Evolutionary conservation across 2,329 filamentous ascomycete species (phyloP).

Genomic region (Aspergillus viridinutans): DNA sequence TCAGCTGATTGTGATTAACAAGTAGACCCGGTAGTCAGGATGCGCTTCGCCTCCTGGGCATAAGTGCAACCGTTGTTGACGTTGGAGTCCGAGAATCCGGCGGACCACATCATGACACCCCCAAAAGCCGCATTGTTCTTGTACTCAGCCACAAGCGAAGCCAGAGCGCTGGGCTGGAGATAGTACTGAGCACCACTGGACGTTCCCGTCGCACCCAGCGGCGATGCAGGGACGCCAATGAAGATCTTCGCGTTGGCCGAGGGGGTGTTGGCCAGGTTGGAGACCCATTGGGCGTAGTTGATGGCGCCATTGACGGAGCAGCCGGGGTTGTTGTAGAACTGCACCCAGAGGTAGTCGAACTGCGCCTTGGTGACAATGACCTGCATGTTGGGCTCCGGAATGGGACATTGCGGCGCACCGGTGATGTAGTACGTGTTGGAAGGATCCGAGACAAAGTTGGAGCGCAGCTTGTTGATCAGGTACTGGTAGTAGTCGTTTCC

Average conservation of each 20-base stretch:
- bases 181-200: constrained; percentile 16
- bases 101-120: constrained; percentile 38
- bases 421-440: constrained; percentile 44
- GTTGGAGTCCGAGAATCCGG: constrained; percentile 38
- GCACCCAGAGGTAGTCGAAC: constrained; percentile 45
- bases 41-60: constrained; percentile 38
- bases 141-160: constrained; percentile 10
- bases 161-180: constrained; percentile 10
- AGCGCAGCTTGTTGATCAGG: constrained; percentile 22
- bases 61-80: constrained; percentile 39
- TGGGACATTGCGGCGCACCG: constrained; percentile 45
- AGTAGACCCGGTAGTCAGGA: constrained; percentile 30
- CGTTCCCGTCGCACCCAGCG: constrained; percentile 34
- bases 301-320: constrained; percentile 21
- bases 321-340: constrained; percentile 44
- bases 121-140: constrained; percentile 12
- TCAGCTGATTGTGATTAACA: constrained; percentile 12
- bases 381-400: constrained; percentile 45
- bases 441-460: constrained; percentile 32
- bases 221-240: constrained; percentile 19
- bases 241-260: constrained; percentile 20
- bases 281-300: constrained; percentile 21
- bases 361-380: constrained; percentile 35
- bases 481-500: constrained; percentile 36
- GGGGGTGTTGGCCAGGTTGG: constrained; percentile 14